These are phyloP conservation scores for Penicillium rolfsii DNA, from an alignment of 2,329 filamentous ascomycete genomes.

Conservation along the genomic window DNA sequence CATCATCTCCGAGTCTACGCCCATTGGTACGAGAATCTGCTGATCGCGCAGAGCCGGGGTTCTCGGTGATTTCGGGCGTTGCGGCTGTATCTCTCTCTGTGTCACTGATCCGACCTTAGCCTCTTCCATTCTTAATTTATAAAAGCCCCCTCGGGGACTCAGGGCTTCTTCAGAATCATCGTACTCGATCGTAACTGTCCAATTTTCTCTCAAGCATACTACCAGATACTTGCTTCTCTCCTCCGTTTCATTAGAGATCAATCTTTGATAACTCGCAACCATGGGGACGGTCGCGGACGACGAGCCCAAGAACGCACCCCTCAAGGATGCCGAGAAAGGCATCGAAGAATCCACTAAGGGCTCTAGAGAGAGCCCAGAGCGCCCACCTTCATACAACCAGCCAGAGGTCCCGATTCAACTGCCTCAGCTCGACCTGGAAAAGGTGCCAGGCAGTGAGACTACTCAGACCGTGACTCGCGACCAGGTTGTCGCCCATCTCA, in stretches of 20 bases:
- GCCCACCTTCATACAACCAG: constrained; percentile 35
- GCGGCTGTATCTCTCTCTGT: neutral
- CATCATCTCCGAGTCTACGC: neutral
- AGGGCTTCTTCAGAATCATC: neutral
- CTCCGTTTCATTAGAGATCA: neutral
- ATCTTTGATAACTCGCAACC: neutral
- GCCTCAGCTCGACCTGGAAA: constrained; percentile 32
- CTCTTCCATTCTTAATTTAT: neutral
- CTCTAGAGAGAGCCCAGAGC: neutral
- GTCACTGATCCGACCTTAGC: neutral
- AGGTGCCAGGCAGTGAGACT: constrained; percentile 8
- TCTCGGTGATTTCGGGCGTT: neutral
- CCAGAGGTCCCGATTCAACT: constrained; percentile 20
- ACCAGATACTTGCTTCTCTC: neutral
- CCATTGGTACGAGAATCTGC: neutral
- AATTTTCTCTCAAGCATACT: neutral
- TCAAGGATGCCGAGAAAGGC: neutral
- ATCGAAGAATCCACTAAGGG: neutral
- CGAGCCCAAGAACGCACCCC: constrained; percentile 15
- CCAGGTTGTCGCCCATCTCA: constrained; percentile 72
- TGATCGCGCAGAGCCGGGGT: neutral
- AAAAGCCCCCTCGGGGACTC: neutral
- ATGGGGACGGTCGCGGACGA: constrained; percentile 22
- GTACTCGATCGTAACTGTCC: neutral
- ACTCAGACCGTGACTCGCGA: constrained; percentile 45